A percentile compares a stretch with the other conserved stretches of the same genome.
phyloP scores from a whole-genome alignment of 192 early-diverging fungal species.

The Ambispora gerdemannii region DNA sequence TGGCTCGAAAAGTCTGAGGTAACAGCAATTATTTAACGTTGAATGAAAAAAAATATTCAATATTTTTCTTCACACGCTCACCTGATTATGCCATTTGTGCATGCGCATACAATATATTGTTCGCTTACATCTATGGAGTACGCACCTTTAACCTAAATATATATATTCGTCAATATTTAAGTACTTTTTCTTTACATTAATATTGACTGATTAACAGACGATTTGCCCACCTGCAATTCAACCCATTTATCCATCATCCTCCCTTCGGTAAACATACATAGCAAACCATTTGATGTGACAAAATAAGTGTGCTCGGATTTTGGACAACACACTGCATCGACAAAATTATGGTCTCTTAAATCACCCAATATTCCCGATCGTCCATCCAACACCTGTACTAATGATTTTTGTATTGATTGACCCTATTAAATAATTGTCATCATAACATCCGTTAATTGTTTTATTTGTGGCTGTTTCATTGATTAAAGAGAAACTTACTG shows the following conservation, averaged over 20 bases:
- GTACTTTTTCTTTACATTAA: no score
- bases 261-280: constrained; percentile 63
- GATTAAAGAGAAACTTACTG: no score
- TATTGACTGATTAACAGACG: no score
- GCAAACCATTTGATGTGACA: constrained; percentile 64
- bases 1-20: constrained; percentile 66
- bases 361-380: constrained; percentile 63
- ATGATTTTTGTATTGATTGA: constrained; percentile 7
- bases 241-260: constrained; percentile 77
- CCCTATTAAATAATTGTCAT: background rate
- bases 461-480: background rate
- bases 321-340: constrained; percentile 59
- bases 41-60: no score
- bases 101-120: constrained; percentile 65
- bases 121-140: constrained; percentile 60
- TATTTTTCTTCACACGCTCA: constrained; percentile 35
- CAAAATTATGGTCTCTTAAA: constrained; percentile 66
- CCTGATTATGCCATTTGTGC: constrained; percentile 71
- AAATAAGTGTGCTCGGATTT: constrained; percentile 54
- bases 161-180: no score
- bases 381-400: constrained; percentile 62
- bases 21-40: no score
- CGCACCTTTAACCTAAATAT: constrained; percentile 59
- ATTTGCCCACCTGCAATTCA: constrained; percentile 66
- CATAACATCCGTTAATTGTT: background rate